These are phyloP conservation scores for Meyerozyma athensensis DNA, from an alignment of 1,139 yeast genomes.

Conservation along the genomic window DNA sequence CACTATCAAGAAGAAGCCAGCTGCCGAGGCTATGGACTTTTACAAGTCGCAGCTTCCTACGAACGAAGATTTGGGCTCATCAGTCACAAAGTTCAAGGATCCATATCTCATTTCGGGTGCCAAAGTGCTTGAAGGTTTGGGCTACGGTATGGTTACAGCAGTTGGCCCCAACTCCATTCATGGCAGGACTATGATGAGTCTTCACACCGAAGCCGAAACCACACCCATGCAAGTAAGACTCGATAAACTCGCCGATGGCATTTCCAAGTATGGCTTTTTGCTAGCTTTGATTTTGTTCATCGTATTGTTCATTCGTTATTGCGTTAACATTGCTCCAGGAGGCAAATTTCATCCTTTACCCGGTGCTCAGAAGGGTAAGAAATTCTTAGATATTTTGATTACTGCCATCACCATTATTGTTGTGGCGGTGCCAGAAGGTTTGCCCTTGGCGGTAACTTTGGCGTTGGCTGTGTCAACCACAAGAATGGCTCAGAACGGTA, in stretches of 20 bases:
- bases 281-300: constrained; percentile 78
- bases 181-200: constrained; percentile 84
- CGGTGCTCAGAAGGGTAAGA: constrained; percentile 76
- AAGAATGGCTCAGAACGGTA: constrained; percentile 95
- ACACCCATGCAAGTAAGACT: constrained; percentile 89
- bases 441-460: constrained; percentile 92
- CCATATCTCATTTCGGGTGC: constrained; percentile 92
- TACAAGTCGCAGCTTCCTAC: constrained; percentile 26
- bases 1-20: constrained; percentile 65
- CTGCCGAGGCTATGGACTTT: constrained; percentile 40
- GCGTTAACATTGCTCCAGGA: constrained; percentile 57
- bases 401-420: constrained; percentile 90
- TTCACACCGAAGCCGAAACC: constrained; percentile 67
- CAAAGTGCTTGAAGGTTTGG: constrained; percentile 78
- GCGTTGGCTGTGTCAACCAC: constrained; percentile 98
- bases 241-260: constrained; percentile 81
- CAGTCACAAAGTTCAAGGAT: constrained; percentile 47
- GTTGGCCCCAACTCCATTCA: constrained; percentile 86
- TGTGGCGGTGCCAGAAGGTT: constrained; percentile 98
- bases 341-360: constrained; percentile 40
- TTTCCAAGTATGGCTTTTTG: constrained; percentile 86
- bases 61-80: constrained; percentile 49
- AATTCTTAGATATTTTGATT: constrained; percentile 78
- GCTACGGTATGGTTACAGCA: constrained; percentile 81
- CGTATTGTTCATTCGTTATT: constrained; percentile 72